Conservation (phyloP, 805 yeast species). For the Myxozyma geophila region DNA sequence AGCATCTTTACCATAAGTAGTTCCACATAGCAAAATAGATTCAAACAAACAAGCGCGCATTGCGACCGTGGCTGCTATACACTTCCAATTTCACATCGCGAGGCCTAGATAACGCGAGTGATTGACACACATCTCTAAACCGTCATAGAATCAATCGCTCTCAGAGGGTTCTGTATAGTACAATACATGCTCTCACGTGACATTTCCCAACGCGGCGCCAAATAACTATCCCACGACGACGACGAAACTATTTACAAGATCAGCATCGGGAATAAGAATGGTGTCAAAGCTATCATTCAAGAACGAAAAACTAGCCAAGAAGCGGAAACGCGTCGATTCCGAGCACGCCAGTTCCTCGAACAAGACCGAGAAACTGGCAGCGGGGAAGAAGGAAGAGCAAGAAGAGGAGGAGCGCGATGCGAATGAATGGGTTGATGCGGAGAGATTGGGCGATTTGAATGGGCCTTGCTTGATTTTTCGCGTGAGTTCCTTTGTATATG, state of each 20-base stretch:
- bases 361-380: background rate
- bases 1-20: too few relatives aligned
- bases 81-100: too few relatives aligned
- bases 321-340: constrained; percentile 16
- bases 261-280: constrained; percentile 40
- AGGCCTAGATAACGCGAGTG: background rate
- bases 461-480: constrained; percentile 46
- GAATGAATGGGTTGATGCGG: constrained; percentile 44
- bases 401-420: background rate
- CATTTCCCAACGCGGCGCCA: background rate
- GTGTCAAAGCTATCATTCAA: constrained; percentile 48
- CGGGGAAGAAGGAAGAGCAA: background rate
- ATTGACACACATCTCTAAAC: background rate
- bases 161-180: too few relatives aligned
- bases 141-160: background rate
- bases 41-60: too few relatives aligned
- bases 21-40: too few relatives aligned
- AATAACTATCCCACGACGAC: background rate
- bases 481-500: constrained; percentile 10
- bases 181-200: too few relatives aligned
- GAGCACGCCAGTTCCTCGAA: constrained; percentile 10
- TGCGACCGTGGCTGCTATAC: too few relatives aligned
- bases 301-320: constrained; percentile 44
- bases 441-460: constrained; percentile 39
- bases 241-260: background rate